Base-by-base conservation (phyloP, 2,329 filamentous ascomycete species). In the Coniochaeta pulveracea region DNA sequence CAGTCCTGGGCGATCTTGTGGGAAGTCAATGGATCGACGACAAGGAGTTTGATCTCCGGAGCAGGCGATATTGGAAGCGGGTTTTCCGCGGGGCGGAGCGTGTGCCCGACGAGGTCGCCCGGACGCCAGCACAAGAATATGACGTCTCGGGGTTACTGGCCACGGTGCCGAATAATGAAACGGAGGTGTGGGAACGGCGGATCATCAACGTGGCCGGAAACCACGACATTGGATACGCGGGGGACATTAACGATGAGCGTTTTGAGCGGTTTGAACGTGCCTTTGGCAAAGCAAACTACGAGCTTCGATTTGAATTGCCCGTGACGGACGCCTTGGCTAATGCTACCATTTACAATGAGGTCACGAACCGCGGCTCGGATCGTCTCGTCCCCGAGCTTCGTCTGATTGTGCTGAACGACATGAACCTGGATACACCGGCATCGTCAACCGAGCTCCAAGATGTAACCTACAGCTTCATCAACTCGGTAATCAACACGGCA, bases 11-110 rank as follows among this genome's bases (percentile, higher is more conserved):
- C 3, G 91, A 98, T 52, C 63, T 98, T 37, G 63, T 98, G 8
- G 91, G 91, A 8, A 94, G 86, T 48, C 91, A 98, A 55, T 98
- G 91, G 91, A 82, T 98, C 40, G 72, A 71, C 33, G 78, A 94
- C 50, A 71, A 69, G 19, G 91, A 98, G 56, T 98, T 98, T 51
- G 69, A 74, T 39, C 63, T 64, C 39, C 72, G 91, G 24, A 80
- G 76, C 11, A 57, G 61, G 44, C 65, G 89, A 24, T 95, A 80
- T 59, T 95, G 89, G 89, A 66, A 75, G 37, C 67, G 79, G 5
- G 80, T 91, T 3, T 86, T 95, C 53, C 64, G 56, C n/a, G 76
- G 76, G 5, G 72, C 71, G 23, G 63, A 76, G 48, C 69, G 72
- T 26, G 72, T 93, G 12, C 62, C 69, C 6, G 64, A 76, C 43